Evolutionary conservation across 192 early-diverging fungal genomes (phyloP).

Genomic region (Dissophora globulifera): DNA sequence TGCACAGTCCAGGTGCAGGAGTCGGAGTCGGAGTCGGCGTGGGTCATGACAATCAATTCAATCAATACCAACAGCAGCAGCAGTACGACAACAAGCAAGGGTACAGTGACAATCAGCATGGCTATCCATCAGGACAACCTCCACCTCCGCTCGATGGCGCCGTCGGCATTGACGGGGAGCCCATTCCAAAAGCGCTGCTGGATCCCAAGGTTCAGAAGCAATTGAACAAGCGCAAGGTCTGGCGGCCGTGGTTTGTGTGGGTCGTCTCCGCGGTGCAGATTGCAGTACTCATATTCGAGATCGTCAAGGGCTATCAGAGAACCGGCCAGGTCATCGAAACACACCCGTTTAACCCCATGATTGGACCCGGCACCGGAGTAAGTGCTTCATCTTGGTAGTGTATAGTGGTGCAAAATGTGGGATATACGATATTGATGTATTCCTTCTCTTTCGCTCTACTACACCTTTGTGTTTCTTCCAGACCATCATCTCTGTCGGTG

Average conservation of each 20-base stretch:
- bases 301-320: constrained; percentile 64
- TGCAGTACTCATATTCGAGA: constrained; percentile 60
- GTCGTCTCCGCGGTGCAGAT: constrained; percentile 55
- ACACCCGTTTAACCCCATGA: constrained; percentile 81
- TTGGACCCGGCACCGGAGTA: constrained; percentile 75
- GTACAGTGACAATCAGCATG: neutral
- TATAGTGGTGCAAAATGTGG: too few relatives aligned
- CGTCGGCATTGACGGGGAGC: constrained; percentile 5
- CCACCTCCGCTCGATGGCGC: neutral
- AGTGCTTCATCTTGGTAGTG: too few relatives aligned
- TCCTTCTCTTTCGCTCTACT: too few relatives aligned
- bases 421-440: too few relatives aligned
- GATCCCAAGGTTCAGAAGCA: constrained; percentile 54
- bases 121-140: constrained; percentile 5
- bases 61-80: neutral
- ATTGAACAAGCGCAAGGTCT: constrained; percentile 24
- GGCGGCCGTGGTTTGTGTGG: constrained; percentile 60
- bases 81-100: constrained; percentile 14
- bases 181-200: constrained; percentile 39
- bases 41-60: neutral
- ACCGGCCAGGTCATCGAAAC: constrained; percentile 74
- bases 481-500: constrained; percentile 77
- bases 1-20: neutral
- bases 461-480: constrained; percentile 30
- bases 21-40: neutral